Conservation (phyloP, 1,139 yeast species). For the Kodamaea fungicola region DNA sequence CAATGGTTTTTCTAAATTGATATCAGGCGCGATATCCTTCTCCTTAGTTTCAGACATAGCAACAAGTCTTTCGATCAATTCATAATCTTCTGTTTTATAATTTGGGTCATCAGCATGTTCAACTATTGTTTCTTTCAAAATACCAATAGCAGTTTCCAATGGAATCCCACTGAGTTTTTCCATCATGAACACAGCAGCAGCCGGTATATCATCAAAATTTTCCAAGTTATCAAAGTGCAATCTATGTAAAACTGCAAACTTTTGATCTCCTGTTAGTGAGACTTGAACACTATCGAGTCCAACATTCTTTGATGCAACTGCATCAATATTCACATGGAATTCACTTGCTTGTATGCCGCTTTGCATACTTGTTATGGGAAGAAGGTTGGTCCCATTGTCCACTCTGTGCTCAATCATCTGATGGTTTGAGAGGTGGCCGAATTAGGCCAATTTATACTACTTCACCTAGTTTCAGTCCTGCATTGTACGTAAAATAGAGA, state of each 20-base stretch:
- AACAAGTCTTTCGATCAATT: conserved; percentile 11
- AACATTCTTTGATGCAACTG: conserved; percentile 14
- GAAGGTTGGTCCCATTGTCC: too few relatives aligned
- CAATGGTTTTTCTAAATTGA: too few relatives aligned
- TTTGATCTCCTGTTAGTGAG: conserved; percentile 25
- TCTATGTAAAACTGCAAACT: conserved; percentile 23
- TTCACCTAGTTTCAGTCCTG: too few relatives aligned
- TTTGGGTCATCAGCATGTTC: conserved; percentile 24
- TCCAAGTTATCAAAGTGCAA: conserved; percentile 25
- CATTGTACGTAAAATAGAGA: too few relatives aligned
- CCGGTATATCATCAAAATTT: conserved; percentile 28
- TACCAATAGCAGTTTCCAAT: conserved; percentile 14
- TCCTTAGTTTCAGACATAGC: conserved; percentile 4
- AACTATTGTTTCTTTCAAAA: conserved; percentile 15
- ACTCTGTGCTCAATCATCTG: too few relatives aligned
- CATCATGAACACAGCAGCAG: conserved; percentile 20
- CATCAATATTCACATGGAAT: conserved; percentile 7
- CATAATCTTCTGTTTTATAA: conserved; percentile 15
- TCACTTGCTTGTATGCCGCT: too few relatives aligned
- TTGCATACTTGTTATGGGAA: too few relatives aligned
- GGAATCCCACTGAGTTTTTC: conserved; percentile 18
- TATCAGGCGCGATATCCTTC: too few relatives aligned
- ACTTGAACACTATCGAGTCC: conserved; percentile 27
- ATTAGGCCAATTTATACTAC: too few relatives aligned
- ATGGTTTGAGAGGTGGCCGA: too few relatives aligned